These are phyloP conservation scores for Paecilomyces fulvus DNA, from an alignment of 2,329 filamentous ascomycete genomes.

Conservation along the genomic window DNA sequence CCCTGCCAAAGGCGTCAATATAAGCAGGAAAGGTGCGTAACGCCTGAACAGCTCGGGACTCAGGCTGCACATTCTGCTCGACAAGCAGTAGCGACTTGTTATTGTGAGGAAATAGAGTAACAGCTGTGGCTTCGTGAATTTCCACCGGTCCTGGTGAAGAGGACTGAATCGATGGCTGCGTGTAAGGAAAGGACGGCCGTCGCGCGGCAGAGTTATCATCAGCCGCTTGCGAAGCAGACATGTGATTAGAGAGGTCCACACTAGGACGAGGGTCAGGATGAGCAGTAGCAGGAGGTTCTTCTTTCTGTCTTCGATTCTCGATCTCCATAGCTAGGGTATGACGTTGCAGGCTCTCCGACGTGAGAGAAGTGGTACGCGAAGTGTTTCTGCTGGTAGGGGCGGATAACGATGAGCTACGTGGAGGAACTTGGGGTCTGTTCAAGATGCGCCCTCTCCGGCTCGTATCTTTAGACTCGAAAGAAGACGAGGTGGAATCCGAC, in stretches of 20 bases:
- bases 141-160: constrained; percentile 47
- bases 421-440: constrained; percentile 27
- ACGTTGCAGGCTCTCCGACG: constrained; percentile 33
- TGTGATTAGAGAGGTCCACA: constrained; percentile 24
- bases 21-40: constrained; percentile 13
- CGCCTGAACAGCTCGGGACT: constrained; percentile 21
- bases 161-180: constrained; percentile 38
- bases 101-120: constrained; percentile 55
- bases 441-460: constrained; percentile 20
- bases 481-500: constrained; percentile 30
- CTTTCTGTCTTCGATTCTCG: constrained; percentile 13
- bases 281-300: constrained; percentile 13
- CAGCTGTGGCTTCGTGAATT: constrained; percentile 52
- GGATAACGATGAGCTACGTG: constrained; percentile 37
- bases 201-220: constrained; percentile 34
- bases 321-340: constrained; percentile 23
- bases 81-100: constrained; percentile 57
- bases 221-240: constrained; percentile 24
- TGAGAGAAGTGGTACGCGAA: constrained; percentile 37
- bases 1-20: constrained; percentile 6
- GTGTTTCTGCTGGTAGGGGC: constrained; percentile 38
- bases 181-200: constrained; percentile 42
- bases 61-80: constrained; percentile 38
- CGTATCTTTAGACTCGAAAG: constrained; percentile 12
- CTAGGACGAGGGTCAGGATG: constrained; percentile 9